Evolutionary conservation across 2,329 filamentous ascomycete genomes (phyloP).

Genomic region (Ascomycota sp.): DNA sequence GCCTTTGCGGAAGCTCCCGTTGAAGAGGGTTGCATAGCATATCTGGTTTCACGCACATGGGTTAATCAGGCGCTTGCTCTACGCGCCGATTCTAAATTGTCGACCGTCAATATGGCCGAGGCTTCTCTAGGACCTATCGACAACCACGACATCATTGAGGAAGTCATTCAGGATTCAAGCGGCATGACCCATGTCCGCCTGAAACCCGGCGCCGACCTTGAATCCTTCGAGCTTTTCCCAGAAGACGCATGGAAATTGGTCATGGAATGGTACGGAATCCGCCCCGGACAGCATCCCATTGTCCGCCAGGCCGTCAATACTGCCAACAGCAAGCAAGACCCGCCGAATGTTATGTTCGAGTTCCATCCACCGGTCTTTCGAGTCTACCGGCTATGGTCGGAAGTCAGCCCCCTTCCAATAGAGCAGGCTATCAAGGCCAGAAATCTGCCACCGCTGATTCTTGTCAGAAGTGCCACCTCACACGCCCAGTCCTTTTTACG

Average conservation of each 20-base stretch:
- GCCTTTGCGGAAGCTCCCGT: conserved; percentile 30
- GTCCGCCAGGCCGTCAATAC: conserved; percentile 62
- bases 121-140: conserved; percentile 59
- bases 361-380: conserved; percentile 69
- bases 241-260: conserved; percentile 66
- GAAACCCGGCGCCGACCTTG: conserved; percentile 44
- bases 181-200: conserved; percentile 49
- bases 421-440: conserved; percentile 39
- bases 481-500: conserved; percentile 57
- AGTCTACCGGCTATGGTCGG: conserved; percentile 56
- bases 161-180: conserved; percentile 29
- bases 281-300: conserved; percentile 49
- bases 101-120: conserved; percentile 37
- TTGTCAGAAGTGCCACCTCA: conserved; percentile 52
- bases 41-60: conserved; percentile 64
- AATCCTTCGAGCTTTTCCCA: conserved; percentile 61
- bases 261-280: conserved; percentile 62
- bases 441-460: conserved; percentile 37
- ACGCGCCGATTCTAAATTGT: conserved; percentile 33
- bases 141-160: conserved; percentile 62
- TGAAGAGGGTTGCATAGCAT: conserved; percentile 56
- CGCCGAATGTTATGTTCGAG: conserved; percentile 58
- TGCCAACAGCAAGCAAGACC: conserved; percentile 15
- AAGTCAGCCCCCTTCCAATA: conserved; percentile 32
- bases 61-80: conserved; percentile 51